Base-by-base conservation (phyloP, 1,139 yeast species). In the Yamadazyma trypodendri region DNA sequence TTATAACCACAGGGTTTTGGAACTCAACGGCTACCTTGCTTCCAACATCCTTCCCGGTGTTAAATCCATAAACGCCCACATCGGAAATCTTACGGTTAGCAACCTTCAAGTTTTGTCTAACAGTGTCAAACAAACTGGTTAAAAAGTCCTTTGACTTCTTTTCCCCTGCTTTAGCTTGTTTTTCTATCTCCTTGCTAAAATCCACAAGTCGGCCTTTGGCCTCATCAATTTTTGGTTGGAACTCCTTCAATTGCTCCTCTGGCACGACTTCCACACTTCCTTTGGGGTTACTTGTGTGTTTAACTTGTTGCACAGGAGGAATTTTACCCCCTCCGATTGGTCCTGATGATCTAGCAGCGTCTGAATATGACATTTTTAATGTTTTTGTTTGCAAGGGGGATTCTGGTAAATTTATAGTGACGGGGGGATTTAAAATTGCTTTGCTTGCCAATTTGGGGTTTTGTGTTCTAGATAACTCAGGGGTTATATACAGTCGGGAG, bases 1-100 rank as follows among this genome's bases (percentile, higher is more conserved):
- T 59, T 16, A 76, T 61, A 36, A 81, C 83, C 12, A 76, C 84
- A 1, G 87, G 87, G 62, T 81, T 79, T 54, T 78, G 70, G 46
- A 80, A 63, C 37, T 49, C 52, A 7, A 31, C 32, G 14, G 30
- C 34, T 7, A 45, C 31, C 9, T 20, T n/a, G 10, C 22, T 14
- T n/a, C 40, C 38, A 24, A 31, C 30, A 21, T 32, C 28, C 9
- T 37, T 27, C 5, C 39, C 25, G 21, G 40, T 21, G 14, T 35
- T 31, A 14, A 24, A 32, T 11, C 40, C 37, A n/a, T 20, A 30
- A 22, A 48, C 28, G 8, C 52, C 52, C 20, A 48, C 32, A 18
- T 43, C 44, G 24, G 39, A 36, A 21, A 45, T 30, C 9, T 36
- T 32, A 3, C 39, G 28, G 23, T 34, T 28, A n/a, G 41, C 40